Conservation (phyloP, 768 basidiomycete genomes). For the Pisolithus tinctorius region DNA sequence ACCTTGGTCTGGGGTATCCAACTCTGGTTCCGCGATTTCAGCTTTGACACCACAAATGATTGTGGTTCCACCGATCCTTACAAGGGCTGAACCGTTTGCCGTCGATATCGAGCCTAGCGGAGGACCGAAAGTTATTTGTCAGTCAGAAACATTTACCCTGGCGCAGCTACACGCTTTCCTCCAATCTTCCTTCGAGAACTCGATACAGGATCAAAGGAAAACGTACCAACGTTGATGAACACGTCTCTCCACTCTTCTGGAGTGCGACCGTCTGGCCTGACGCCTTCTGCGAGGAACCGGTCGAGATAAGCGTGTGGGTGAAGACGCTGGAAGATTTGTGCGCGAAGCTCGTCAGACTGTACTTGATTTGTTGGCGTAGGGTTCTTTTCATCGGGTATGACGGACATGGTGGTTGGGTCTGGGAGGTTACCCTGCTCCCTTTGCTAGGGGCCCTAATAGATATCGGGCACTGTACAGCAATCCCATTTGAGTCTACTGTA, state of each 20-base stretch:
- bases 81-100: constrained; percentile 87
- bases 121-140: background rate
- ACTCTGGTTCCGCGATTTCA: constrained; percentile 86
- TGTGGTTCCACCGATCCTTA: constrained; percentile 88
- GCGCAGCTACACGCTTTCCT: background rate
- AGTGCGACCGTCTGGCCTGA: constrained; percentile 81
- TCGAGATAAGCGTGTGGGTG: constrained; percentile 87
- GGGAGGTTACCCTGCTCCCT: background rate
- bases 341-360: constrained; percentile 21
- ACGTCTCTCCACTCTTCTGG: constrained; percentile 66
- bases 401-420: background rate
- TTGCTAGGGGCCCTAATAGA: too few relatives aligned
- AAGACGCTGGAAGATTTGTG: constrained; percentile 71
- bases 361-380: too few relatives aligned
- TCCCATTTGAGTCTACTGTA: too few relatives aligned
- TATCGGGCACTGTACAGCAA: too few relatives aligned
- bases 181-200: background rate
- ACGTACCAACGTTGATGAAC: constrained; percentile 73
- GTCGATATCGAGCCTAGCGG: constrained; percentile 84
- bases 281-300: constrained; percentile 69
- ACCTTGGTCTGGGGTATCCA: constrained; percentile 67
- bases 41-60: constrained; percentile 95
- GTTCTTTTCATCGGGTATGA: background rate
- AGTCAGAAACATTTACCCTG: too few relatives aligned
- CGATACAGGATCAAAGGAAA: background rate